phyloP scores from a whole-genome alignment of 1,284 basidiomycete species.

The Crucibulum cyathiforme region DNA sequence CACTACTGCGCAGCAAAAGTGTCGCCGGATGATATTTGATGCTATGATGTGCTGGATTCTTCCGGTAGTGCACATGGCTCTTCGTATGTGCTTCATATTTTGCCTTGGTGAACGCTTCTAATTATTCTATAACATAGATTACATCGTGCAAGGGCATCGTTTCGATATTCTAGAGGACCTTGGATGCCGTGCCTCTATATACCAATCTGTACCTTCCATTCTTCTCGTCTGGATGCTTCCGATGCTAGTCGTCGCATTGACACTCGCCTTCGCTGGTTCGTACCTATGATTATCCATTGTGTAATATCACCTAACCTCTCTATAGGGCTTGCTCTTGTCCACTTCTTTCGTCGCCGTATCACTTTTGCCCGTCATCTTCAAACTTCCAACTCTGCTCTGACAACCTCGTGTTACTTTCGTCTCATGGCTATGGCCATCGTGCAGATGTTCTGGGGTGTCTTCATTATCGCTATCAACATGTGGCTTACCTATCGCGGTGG shows the following conservation, averaged over 20 bases:
- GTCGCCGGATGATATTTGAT: conserved; percentile 49
- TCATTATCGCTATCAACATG: conserved; percentile 39
- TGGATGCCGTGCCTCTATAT: conserved; percentile 44
- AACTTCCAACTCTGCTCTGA: conserved; percentile 27
- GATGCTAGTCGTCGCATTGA: conserved; percentile 35
- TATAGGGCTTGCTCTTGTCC: conserved; percentile 29
- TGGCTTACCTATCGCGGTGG: conserved; percentile 15
- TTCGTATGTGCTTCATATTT: conserved; percentile 48
- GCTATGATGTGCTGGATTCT: conserved; percentile 51
- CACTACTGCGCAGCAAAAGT: conserved; percentile 34
- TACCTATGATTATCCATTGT: conserved; percentile 6
- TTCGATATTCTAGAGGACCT: conserved; percentile 46
- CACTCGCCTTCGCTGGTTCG: conserved; percentile 44
- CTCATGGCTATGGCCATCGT: conserved; percentile 55
- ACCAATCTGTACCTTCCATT: conserved; percentile 37
- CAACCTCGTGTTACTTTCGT: conserved; percentile 54
- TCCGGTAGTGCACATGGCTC: conserved; percentile 53
- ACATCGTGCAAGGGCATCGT: conserved; percentile 49
- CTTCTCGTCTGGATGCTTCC: conserved; percentile 43
- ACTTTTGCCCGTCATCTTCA: conserved; percentile 30
- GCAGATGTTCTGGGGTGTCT: conserved; percentile 47
- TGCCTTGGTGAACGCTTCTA: not conserved
- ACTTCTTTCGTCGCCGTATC: conserved; percentile 34
- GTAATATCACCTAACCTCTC: not conserved
- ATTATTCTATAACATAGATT: conserved; percentile 34